phyloP scores from a whole-genome alignment of 2,329 filamentous ascomycete genomes.

The Nannizzia gypsea region DNA sequence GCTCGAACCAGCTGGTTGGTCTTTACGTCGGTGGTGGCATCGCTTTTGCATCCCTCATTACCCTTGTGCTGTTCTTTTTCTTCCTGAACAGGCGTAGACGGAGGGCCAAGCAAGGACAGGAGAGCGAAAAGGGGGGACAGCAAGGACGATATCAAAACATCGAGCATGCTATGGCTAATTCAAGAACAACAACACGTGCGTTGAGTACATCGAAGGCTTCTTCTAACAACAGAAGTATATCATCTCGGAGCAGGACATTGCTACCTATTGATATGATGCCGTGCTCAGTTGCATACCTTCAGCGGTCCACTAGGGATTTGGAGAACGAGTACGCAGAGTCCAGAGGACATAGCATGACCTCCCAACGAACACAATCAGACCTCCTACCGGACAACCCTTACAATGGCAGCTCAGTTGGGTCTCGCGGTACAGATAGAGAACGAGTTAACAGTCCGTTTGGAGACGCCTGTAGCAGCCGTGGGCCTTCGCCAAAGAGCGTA shows the following conservation, averaged over 20 bases:
- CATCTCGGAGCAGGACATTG: background rate
- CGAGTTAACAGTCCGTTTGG: slow-evolving; percentile 13
- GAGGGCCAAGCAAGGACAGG: background rate
- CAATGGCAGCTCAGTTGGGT: slow-evolving; percentile 7
- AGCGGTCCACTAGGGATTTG: background rate
- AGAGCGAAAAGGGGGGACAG: background rate
- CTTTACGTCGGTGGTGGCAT: slow-evolving; percentile 46
- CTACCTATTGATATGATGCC: slow-evolving; percentile 1
- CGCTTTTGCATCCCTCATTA: slow-evolving; percentile 39
- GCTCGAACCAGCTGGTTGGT: slow-evolving; percentile 36
- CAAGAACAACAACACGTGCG: background rate
- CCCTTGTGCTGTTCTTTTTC: slow-evolving; percentile 25
- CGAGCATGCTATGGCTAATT: background rate
- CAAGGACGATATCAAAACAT: background rate
- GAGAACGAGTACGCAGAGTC: background rate
- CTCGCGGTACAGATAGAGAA: slow-evolving; percentile 6
- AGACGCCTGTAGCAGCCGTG: slow-evolving; percentile 10
- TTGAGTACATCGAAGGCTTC: background rate
- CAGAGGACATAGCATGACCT: slow-evolving; percentile 18
- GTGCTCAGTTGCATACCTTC: background rate
- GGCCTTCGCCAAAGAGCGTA: slow-evolving; percentile 12
- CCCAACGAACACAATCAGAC: slow-evolving; percentile 9
- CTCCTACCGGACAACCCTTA: slow-evolving; percentile 9
- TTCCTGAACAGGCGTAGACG: background rate
- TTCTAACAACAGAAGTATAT: background rate